phyloP scores from a whole-genome alignment of 2,329 filamentous ascomycete genomes.

The Botrytis fragariae region DNA sequence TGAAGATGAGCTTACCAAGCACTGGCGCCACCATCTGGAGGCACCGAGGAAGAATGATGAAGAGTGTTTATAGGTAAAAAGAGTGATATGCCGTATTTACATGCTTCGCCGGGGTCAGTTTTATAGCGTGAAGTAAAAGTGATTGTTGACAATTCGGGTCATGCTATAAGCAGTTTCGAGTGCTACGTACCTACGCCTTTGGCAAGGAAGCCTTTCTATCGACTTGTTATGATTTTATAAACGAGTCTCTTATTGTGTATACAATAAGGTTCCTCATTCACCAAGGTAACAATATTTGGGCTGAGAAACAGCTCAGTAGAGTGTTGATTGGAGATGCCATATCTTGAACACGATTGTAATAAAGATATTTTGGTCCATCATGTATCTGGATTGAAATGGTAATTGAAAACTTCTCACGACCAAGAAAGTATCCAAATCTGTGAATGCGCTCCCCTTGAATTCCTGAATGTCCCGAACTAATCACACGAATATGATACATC shows the following conservation, averaged over 20 bases:
- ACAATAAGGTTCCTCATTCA: not conserved
- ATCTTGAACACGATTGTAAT: not conserved
- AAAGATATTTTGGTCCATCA: not conserved
- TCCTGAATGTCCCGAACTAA: accelerated
- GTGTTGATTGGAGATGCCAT: not conserved
- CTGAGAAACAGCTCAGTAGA: no score
- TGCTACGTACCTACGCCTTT: no score
- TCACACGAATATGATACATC: not conserved
- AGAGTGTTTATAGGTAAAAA: no score
- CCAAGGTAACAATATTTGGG: not conserved
- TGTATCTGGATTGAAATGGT: not conserved
- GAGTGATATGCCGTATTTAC: no score
- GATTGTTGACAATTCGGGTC: no score
- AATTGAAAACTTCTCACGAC: not conserved
- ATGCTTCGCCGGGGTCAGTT: no score
- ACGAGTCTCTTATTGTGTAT: not conserved
- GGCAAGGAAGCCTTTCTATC: no score
- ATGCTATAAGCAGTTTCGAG: no score
- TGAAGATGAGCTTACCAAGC: not conserved
- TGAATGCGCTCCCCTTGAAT: not conserved
- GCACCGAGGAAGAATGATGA: not conserved
- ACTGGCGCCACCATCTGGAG: not conserved
- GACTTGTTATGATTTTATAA: not conserved
- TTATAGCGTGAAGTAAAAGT: no score
- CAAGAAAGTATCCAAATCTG: not conserved